Base-by-base conservation (phyloP, 148 eudicot genomes). In the Rhododendron simsii region DNA sequence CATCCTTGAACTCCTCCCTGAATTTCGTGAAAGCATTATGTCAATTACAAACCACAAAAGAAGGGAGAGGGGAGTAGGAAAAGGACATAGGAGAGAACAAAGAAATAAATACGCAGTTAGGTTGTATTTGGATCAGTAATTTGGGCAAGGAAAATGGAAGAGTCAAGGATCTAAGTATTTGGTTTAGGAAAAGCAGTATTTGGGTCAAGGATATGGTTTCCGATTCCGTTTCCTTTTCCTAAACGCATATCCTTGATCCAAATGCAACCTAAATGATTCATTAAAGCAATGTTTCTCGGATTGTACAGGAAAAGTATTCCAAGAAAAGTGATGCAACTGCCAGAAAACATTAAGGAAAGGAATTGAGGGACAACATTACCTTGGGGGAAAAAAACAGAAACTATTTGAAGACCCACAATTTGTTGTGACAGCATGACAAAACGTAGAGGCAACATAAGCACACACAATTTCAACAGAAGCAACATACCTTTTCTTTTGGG, bases 1-100 rank as follows among this genome's bases (percentile, higher is more conserved):
- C 99, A 47, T 95, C 98, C 90, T 95, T 92, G 83, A 94, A 95
- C 89, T 97, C 99, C 91, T 97, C 99, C 93, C 99, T 97, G 94
- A 85, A 81, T 71, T 39, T 44, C 2, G 39, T 83, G 65, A 81
- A 86, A 12, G 20, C 75, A 13, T 81, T 3, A 7, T 10, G 79
- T 47, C n/a, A 57, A 11, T 83, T 23, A 14, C 16, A 81, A 47
- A 21, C 48, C 80, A 76, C 21, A 28, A 73, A 13, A 33, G 8
- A 33, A 33, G 39, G 39, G 77, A 30, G 76, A 30, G 39, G 39
- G 37, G 55, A 21, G 65, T 59, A n/a, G 65, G 28, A 9, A 35
- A 81, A 73, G 81, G 2, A 20, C 28, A n/a, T 51, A 28, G 23
- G 53, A 33, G 53, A 33, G 37, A 87, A 44, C 41, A 53, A 53